These are phyloP conservation scores for Halophytophthora polymorphica DNA, from an alignment of 352 stramenopile species.

Conservation along the genomic window DNA sequence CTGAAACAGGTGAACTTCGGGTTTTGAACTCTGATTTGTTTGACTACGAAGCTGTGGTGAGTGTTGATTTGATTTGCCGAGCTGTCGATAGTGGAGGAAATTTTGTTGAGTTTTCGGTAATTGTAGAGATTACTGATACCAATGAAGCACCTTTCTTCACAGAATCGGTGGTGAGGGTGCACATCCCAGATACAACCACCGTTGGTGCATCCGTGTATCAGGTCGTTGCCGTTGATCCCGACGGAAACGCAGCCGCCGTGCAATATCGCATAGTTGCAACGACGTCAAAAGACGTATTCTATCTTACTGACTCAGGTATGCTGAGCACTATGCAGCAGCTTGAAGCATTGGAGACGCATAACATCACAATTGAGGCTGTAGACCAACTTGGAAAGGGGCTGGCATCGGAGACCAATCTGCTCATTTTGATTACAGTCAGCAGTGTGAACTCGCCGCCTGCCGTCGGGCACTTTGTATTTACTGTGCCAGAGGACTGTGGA, in stretches of 20 bases:
- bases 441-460: conserved; percentile 19
- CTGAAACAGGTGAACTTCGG: conserved; percentile 8
- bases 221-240: conserved; percentile 15
- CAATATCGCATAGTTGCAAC: conserved; percentile 15
- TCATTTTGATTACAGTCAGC: conserved; percentile 15
- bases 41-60: conserved; percentile 16
- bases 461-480: conserved; percentile 17
- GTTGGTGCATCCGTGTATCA: conserved; percentile 9
- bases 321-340: conserved; percentile 6
- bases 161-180: conserved; percentile 1
- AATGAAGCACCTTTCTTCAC: conserved; percentile 25
- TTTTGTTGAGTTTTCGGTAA: conserved; percentile 11
- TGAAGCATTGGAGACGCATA: conserved; percentile 9
- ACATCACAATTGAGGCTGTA: conserved; percentile 12
- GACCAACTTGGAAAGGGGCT: conserved; percentile 16
- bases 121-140: conserved; percentile 13
- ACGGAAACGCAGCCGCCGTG: conserved; percentile 7
- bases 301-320: conserved; percentile 3
- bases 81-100: conserved; percentile 15
- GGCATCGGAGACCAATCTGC: conserved; percentile 7
- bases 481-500: conserved; percentile 10
- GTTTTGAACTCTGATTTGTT: conserved; percentile 11
- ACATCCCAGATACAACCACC: conserved; percentile 12
- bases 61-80: conserved; percentile 12
- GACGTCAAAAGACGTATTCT: conserved; percentile 2